Conservation (phyloP, 2,329 filamentous ascomycete genomes). For the Cladosporium sp. region DNA sequence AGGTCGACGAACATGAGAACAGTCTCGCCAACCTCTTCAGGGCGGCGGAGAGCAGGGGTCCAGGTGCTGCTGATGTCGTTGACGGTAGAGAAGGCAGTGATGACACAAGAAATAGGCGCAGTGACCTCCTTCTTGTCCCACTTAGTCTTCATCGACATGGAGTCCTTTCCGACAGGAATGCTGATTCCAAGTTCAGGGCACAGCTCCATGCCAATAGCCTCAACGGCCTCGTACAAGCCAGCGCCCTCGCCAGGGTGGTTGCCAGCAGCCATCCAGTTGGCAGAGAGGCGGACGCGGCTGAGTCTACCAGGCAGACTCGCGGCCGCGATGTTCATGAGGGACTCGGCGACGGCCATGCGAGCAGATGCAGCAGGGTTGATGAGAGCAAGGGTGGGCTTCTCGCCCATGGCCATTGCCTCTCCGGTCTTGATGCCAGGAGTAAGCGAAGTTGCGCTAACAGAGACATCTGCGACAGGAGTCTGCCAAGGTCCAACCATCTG, state of each 20-base stretch:
- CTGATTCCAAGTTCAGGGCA: constrained; percentile 88
- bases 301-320: constrained; percentile 73
- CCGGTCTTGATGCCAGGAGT: constrained; percentile 72
- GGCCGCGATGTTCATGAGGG: constrained; percentile 88
- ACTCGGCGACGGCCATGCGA: constrained; percentile 94
- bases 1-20: constrained; percentile 90
- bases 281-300: constrained; percentile 80
- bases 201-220: constrained; percentile 88
- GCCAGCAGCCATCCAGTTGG: constrained; percentile 99
- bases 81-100: constrained; percentile 87
- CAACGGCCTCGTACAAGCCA: constrained; percentile 87
- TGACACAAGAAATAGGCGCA: constrained; percentile 85
- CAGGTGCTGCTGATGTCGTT: constrained; percentile 82
- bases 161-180: constrained; percentile 97
- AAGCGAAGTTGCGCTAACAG: constrained; percentile 84
- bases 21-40: constrained; percentile 86
- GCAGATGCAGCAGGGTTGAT: constrained; percentile 89
- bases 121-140: constrained; percentile 90
- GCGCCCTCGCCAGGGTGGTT: constrained; percentile 91
- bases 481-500: constrained; percentile 98
- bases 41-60: constrained; percentile 83
- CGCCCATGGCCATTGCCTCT: constrained; percentile 98
- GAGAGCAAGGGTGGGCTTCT: constrained; percentile 84
- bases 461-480: constrained; percentile 88
- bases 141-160: constrained; percentile 97